phyloP scores from a whole-genome alignment of 139 green algal genomes.

The Microglena sp. region DNA sequence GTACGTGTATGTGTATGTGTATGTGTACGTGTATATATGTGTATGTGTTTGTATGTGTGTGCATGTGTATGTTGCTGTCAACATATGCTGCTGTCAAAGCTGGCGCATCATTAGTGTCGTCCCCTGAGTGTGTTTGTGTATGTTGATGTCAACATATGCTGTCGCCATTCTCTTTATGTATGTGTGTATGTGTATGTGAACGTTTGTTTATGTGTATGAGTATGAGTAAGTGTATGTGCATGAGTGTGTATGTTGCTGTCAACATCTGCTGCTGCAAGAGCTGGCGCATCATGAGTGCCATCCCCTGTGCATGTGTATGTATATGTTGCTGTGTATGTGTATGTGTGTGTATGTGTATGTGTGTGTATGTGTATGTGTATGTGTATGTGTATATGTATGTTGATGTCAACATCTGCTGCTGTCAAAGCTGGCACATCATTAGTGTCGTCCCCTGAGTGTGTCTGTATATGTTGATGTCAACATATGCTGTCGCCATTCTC shows the following conservation, averaged over 20 bases:
- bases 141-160: no score
- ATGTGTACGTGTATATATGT: background rate
- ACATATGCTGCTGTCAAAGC: background rate
- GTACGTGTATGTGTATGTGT: background rate
- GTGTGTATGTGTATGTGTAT: no score
- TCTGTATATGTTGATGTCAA: no score
- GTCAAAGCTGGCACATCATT: background rate
- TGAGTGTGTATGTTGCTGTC: slow-evolving; percentile 16
- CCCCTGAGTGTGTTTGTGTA: background rate
- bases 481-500: no score
- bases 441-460: background rate
- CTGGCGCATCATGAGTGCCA: slow-evolving; percentile 84
- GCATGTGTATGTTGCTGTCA: background rate
- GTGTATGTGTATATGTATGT: background rate
- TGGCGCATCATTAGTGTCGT: background rate
- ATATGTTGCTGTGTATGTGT: no score
- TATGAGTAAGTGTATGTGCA: background rate
- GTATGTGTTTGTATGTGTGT: background rate
- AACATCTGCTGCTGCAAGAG: slow-evolving; percentile 71
- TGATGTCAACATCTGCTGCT: background rate
- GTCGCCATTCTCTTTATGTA: no score
- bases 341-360: no score
- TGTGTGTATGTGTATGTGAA: no score
- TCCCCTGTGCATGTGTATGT: no score
- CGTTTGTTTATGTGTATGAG: no score